These are phyloP conservation scores for Alternaria infectoria DNA, from an alignment of 2,329 filamentous ascomycete genomes.

Conservation along the genomic window DNA sequence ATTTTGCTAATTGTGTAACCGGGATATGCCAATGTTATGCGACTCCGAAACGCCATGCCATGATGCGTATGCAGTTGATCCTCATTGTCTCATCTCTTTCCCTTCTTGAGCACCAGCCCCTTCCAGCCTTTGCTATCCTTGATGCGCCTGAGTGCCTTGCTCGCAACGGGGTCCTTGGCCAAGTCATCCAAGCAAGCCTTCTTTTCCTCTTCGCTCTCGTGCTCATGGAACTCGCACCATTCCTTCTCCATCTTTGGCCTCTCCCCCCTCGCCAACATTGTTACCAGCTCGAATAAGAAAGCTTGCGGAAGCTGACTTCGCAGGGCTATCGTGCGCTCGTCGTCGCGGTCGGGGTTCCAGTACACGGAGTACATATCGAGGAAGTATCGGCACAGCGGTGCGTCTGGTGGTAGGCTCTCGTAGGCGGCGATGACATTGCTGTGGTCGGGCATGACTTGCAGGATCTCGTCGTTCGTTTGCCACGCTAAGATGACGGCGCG, in stretches of 20 bases:
- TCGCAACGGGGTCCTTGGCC: constrained; percentile 36
- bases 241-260: constrained; percentile 45
- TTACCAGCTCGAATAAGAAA: constrained; percentile 44
- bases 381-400: constrained; percentile 43
- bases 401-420: constrained; percentile 36
- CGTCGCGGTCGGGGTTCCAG: constrained; percentile 45
- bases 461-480: constrained; percentile 46
- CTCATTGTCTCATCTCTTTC: constrained; percentile 30
- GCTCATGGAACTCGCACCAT: constrained; percentile 47
- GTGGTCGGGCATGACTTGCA: constrained; percentile 47
- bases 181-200: constrained; percentile 42
- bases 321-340: constrained; percentile 37
- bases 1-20: background rate
- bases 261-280: constrained; percentile 40
- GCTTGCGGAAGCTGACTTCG: constrained; percentile 44
- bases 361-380: constrained; percentile 47
- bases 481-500: constrained; percentile 42
- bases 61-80: background rate
- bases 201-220: constrained; percentile 41
- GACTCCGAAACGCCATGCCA: background rate
- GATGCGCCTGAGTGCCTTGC: constrained; percentile 42
- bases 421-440: constrained; percentile 47
- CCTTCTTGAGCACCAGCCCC: constrained; percentile 45
- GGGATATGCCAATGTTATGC: background rate
- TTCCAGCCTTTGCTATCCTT: constrained; percentile 47